These are phyloP conservation scores for Phylloporus scabripes DNA, from an alignment of 768 basidiomycete species.

Conservation along the genomic window DNA sequence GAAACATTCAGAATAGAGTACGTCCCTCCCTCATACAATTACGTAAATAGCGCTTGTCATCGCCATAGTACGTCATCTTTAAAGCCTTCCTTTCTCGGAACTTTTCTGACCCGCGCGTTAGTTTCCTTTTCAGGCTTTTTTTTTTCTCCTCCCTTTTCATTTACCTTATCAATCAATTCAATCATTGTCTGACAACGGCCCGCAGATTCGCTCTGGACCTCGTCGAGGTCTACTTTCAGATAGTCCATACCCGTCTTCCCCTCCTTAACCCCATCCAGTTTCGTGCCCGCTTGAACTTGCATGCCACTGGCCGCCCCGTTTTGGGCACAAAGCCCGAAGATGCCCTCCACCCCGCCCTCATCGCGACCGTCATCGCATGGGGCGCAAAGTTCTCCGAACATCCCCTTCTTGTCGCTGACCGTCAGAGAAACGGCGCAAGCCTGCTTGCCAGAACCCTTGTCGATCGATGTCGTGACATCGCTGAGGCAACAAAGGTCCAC, in stretches of 20 bases:
- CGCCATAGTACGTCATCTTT: constrained; percentile 22
- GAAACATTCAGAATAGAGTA: constrained; percentile 80
- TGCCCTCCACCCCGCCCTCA: constrained; percentile 61
- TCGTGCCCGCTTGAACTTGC: constrained; percentile 59
- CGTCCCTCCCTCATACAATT: constrained; percentile 38
- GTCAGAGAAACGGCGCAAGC: constrained; percentile 66
- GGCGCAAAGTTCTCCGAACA: constrained; percentile 94
- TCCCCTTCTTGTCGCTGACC: constrained; percentile 73
- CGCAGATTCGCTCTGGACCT: constrained; percentile 85
- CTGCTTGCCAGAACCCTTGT: constrained; percentile 71
- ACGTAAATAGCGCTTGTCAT: constrained; percentile 25
- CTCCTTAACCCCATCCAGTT: constrained; percentile 81
- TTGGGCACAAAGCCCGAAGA: constrained; percentile 32
- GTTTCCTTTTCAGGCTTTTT: constrained; percentile 10
- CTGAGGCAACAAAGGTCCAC: constrained; percentile 84
- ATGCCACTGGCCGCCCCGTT: constrained; percentile 19
- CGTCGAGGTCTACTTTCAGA: constrained; percentile 92
- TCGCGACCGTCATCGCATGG: constrained; percentile 87
- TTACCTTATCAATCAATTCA: constrained; percentile 25
- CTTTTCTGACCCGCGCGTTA: constrained; percentile 19
- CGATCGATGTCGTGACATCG: constrained; percentile 76
- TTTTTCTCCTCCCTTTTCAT: constrained; percentile 19
- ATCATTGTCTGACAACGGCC: constrained; percentile 10
- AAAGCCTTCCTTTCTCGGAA: constrained; percentile 13
- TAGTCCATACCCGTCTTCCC: constrained; percentile 83